These are phyloP conservation scores for Exophiala bonariae DNA, from an alignment of 2,329 filamentous ascomycete genomes.

Conservation along the genomic window DNA sequence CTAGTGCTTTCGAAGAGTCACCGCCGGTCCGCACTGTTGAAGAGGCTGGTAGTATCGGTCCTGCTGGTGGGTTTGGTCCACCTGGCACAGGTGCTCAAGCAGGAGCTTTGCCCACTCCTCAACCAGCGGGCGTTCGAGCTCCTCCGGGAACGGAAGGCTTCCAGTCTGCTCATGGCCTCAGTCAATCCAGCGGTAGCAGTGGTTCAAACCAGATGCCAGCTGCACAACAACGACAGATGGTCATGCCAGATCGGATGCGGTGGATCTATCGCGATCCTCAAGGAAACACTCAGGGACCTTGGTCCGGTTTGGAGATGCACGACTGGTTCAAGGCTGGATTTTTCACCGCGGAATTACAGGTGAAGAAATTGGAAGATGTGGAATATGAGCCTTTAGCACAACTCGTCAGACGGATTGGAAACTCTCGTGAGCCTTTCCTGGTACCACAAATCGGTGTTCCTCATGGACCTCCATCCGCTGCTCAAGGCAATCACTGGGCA, in stretches of 20 bases:
- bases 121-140: conserved; percentile 9
- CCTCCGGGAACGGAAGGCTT: conserved; percentile 13
- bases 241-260: conserved; percentile 98
- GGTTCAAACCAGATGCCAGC: conserved; percentile 59
- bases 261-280: conserved; percentile 98
- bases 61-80: conserved; percentile 10
- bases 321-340: conserved; percentile 99
- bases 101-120: conserved; percentile 15
- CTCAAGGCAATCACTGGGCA: conserved; percentile 30
- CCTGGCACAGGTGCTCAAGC: conserved; percentile 10
- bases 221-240: conserved; percentile 81
- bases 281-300: conserved; percentile 87
- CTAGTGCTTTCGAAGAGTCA: conserved; percentile 18
- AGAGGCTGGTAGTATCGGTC: conserved; percentile 9
- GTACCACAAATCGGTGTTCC: conserved; percentile 96
- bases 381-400: conserved; percentile 96
- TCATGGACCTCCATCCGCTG: conserved; percentile 63
- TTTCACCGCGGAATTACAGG: conserved; percentile 89
- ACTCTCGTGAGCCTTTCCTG: conserved; percentile 94
- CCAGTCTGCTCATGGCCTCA: conserved; percentile 36
- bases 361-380: conserved; percentile 89
- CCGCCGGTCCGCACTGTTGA: conserved; percentile 21
- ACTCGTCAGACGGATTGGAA: conserved; percentile 91
- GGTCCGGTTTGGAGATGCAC: conserved; percentile 97
- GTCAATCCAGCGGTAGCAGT: conserved; percentile 31